Base-by-base conservation (phyloP, 257 asterid genomes). In the Nyctanthes arbortristis region DNA sequence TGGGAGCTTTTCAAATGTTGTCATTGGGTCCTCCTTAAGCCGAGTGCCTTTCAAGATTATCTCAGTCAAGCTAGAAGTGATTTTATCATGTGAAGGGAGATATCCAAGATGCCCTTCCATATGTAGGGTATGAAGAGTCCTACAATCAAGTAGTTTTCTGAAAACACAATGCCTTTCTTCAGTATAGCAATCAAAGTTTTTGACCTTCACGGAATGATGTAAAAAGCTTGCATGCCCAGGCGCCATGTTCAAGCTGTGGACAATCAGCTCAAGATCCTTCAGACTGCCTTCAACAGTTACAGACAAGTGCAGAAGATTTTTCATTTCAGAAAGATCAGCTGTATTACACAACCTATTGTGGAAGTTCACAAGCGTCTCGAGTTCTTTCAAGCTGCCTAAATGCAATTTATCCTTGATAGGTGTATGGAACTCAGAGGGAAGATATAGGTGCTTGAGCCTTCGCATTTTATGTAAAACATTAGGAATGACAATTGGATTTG, bases 311-410 rank as follows among this genome's bases (percentile, higher is more conserved):
- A 22, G 63, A 0, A 78, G 67, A 1, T 61, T 64, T 2, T 5
- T 29, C 9, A 83, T 25, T 14, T 25, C 2, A 1, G 4, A 5
- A 20, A 83, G 79, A 35, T 63, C 70, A 6, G 6, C 11, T 0
- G 52, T 43, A 1, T 66, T n/a, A 45, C 79, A 77, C 0, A 43
- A 11, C 11, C 16, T 36, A 2, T 75, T 36, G 61, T 66, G 47
- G 29, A 77, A 75, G 47, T 80, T 80, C 37, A 61, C 73, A 0
- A 79, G 73, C 33, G 71, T 35, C 33, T 77, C 76, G 8, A 83
- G 73, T 37, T 32, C 34, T 37, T 29, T 60, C 69, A 75, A 28
- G 13, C 31, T 68, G 3, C 24, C 32, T 13, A 83, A 69, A 31
- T 27, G 5, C 39, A 82, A 14, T 54, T 63, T 75, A 2, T 29